phyloP scores from a whole-genome alignment of 108 stramenopile species.

The Nannochloropsis salina region DNA sequence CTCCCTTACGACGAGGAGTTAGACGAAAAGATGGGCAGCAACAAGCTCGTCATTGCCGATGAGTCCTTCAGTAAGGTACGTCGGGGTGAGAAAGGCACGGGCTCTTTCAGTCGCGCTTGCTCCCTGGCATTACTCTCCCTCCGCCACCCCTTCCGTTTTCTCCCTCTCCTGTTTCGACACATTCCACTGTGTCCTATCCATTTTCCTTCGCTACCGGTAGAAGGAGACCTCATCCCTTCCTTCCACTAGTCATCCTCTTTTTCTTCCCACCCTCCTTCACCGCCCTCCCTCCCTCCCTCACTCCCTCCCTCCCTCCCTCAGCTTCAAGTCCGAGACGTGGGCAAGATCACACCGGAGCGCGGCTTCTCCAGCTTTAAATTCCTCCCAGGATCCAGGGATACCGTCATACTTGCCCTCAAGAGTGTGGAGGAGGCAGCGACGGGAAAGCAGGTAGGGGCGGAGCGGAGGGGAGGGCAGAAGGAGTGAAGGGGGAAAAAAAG shows the following conservation, averaged over 20 bases:
- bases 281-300: neutral
- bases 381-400: conserved; percentile 69
- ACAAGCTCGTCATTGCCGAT: conserved; percentile 71
- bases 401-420: conserved; percentile 71
- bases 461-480: neutral
- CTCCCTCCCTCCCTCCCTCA: conserved; percentile 18
- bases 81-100: too few relatives aligned
- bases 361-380: conserved; percentile 90
- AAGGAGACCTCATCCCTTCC: neutral
- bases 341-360: conserved; percentile 72
- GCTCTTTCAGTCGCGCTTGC: too few relatives aligned
- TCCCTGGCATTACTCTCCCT: too few relatives aligned
- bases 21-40: conserved; percentile 77
- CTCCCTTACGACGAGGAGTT: conserved; percentile 72
- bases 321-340: conserved; percentile 52
- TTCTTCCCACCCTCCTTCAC: neutral
- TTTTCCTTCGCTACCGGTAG: neutral
- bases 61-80: conserved; percentile 27
- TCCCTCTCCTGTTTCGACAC: neutral
- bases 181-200: too few relatives aligned
- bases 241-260: neutral
- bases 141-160: neutral
- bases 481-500: neutral
- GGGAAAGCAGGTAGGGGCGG: conserved; percentile 22
- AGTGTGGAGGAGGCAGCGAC: conserved; percentile 78